A percentile compares a stretch with the other conserved stretches of the same genome.
These are phyloP conservation scores for Coniochaeta sp. DNA, from an alignment of 2,329 filamentous ascomycete genomes.

Conservation along the genomic window DNA sequence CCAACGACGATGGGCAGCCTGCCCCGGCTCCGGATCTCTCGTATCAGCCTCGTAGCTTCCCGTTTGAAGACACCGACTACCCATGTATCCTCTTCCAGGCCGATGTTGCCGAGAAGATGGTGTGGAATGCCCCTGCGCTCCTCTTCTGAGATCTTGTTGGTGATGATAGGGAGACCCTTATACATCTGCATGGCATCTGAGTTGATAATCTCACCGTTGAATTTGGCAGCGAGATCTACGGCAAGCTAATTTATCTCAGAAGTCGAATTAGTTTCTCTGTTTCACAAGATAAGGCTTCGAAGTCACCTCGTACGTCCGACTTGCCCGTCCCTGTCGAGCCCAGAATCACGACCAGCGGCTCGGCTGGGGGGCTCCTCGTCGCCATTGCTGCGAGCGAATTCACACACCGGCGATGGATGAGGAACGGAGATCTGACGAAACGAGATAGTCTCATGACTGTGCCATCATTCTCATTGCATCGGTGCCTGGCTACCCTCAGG, in stretches of 20 bases:
- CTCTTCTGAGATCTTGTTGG: conserved; percentile 75
- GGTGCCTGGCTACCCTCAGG: neutral
- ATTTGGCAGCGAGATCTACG: conserved; percentile 73
- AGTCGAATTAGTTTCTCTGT: conserved; percentile 3
- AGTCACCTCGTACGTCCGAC: conserved; percentile 24
- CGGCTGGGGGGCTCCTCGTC: conserved; percentile 7
- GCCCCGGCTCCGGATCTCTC: conserved; percentile 70
- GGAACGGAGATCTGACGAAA: neutral
- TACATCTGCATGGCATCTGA: conserved; percentile 99
- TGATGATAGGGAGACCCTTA: conserved; percentile 83
- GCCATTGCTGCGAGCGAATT: neutral
- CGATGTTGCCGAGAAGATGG: conserved; percentile 76
- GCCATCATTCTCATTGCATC: neutral
- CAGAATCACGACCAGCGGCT: conserved; percentile 18
- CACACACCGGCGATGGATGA: neutral
- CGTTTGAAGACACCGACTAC: conserved; percentile 69
- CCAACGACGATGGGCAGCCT: conserved; percentile 86
- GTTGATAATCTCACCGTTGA: conserved; percentile 93
- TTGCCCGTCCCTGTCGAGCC: conserved; percentile 24
- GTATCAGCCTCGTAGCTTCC: conserved; percentile 61
- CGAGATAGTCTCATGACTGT: neutral
- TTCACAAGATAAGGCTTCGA: conserved; percentile 3
- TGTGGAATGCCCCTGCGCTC: conserved; percentile 79
- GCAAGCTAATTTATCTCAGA: conserved; percentile 55
- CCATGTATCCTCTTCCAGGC: conserved; percentile 73